Conservation (phyloP, 1,284 basidiomycete genomes). For the Ceraceosorus guamensis region DNA sequence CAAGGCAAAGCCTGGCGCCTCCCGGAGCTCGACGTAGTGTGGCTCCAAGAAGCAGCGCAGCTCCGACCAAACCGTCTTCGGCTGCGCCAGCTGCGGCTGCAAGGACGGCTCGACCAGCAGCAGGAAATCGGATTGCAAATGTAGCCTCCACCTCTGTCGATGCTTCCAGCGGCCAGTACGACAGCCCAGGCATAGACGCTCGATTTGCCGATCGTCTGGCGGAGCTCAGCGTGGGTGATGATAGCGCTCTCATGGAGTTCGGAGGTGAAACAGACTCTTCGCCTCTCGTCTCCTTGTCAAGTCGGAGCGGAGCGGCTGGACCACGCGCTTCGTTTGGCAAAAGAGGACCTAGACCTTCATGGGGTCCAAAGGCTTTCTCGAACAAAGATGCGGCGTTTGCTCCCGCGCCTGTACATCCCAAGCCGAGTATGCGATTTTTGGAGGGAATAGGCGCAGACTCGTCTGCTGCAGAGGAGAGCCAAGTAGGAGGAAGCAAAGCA, state of each 20-base stretch:
- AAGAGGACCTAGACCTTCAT: constrained; percentile 2
- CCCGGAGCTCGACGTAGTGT: too few species aligned
- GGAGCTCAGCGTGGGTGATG: constrained; percentile 2
- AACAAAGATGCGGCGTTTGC: not conserved
- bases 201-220: not conserved
- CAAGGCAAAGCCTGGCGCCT: too few species aligned
- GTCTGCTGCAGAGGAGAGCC: not conserved
- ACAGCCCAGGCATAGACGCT: not conserved
- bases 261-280: not conserved
- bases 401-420: too few species aligned
- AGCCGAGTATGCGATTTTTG: not conserved
- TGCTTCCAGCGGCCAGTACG: too few species aligned
- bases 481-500: not conserved
- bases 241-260: constrained; percentile 6
- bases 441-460: not conserved
- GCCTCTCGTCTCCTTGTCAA: not conserved
- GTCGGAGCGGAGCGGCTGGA: not conserved
- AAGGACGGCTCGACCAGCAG: too few species aligned
- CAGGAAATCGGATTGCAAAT: too few species aligned
- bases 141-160: too few species aligned
- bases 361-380: constrained; percentile 9
- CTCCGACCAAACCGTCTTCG: too few species aligned
- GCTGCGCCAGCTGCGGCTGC: too few species aligned
- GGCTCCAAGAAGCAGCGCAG: too few species aligned
- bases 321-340: not conserved